A percentile compares a stretch with the other conserved stretches of the same genome.
phyloP scores from a whole-genome alignment of 1,139 yeast species.

The Zygoascus hellenicus region DNA sequence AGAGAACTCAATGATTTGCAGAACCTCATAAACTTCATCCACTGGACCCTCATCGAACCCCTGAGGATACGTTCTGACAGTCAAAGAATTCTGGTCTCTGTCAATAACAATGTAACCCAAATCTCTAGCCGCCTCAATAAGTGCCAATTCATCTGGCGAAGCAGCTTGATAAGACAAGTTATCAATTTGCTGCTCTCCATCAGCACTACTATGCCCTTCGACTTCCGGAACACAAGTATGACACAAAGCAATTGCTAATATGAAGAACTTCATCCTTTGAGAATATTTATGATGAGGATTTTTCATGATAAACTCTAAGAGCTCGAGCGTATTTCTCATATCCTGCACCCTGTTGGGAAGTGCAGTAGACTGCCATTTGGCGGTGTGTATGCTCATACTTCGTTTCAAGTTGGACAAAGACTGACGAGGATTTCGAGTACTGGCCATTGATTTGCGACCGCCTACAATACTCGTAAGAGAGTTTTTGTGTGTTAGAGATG shows the following conservation, averaged over 20 bases:
- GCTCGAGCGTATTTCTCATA: constrained; percentile 51
- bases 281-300: constrained; percentile 70
- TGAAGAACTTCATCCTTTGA: constrained; percentile 67
- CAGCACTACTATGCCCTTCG: constrained; percentile 16
- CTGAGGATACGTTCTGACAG: constrained; percentile 74
- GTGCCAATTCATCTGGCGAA: constrained; percentile 93
- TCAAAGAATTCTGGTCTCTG: constrained; percentile 52
- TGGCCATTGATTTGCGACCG: background rate
- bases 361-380: constrained; percentile 37
- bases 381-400: constrained; percentile 20
- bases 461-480: background rate
- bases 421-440: constrained; percentile 19
- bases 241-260: constrained; percentile 78
- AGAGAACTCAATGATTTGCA: constrained; percentile 80
- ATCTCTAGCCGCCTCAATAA: constrained; percentile 91
- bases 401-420: constrained; percentile 19
- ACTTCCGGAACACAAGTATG: constrained; percentile 79
- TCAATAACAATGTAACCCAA: constrained; percentile 80
- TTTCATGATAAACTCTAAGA: constrained; percentile 61
- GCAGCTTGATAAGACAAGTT: constrained; percentile 77
- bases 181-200: constrained; percentile 37
- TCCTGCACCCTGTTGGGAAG: constrained; percentile 32
- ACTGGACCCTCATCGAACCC: constrained; percentile 66
- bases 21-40: constrained; percentile 62
- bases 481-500: constrained; percentile 7